Percentiles rank a stretch among this genome's conserved stretches.
These are phyloP conservation scores for Papiliotrema nemorosa DNA, from an alignment of 1,284 basidiomycete species.

Conservation along the genomic window DNA sequence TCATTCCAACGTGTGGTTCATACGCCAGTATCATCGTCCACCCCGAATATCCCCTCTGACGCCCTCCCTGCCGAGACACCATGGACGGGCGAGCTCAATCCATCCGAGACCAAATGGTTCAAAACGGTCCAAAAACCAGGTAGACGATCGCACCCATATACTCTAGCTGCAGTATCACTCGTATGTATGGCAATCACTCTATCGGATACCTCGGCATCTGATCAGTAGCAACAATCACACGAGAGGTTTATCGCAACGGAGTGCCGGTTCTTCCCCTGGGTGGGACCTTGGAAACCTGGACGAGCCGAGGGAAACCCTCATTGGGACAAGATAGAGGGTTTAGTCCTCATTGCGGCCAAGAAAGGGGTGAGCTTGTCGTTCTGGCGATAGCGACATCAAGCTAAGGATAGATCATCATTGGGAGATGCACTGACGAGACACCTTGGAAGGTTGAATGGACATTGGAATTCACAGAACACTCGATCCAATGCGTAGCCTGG, in stretches of 20 bases:
- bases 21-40: too few relatives aligned
- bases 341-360: conserved; percentile 13
- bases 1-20: too few relatives aligned
- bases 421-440: conserved; percentile 1
- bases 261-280: conserved; percentile 19
- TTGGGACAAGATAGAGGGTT: conserved; percentile 8
- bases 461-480: conserved; percentile 8
- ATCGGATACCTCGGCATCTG: background rate
- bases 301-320: background rate
- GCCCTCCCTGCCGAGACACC: too few relatives aligned
- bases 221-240: background rate
- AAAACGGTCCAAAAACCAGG: background rate
- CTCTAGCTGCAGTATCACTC: background rate
- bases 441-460: background rate
- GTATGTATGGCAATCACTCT: background rate
- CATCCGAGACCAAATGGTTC: background rate
- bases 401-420: background rate
- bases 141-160: conserved; percentile 1
- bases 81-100: background rate
- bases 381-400: background rate
- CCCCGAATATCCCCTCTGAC: too few relatives aligned
- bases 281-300: conserved; percentile 3
- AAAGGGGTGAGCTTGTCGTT: conserved; percentile 1
- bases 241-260: background rate
- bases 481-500: conserved; percentile 28